phyloP scores from a whole-genome alignment of 2,329 filamentous ascomycete genomes.

The Exutisphaerella laricina region DNA sequence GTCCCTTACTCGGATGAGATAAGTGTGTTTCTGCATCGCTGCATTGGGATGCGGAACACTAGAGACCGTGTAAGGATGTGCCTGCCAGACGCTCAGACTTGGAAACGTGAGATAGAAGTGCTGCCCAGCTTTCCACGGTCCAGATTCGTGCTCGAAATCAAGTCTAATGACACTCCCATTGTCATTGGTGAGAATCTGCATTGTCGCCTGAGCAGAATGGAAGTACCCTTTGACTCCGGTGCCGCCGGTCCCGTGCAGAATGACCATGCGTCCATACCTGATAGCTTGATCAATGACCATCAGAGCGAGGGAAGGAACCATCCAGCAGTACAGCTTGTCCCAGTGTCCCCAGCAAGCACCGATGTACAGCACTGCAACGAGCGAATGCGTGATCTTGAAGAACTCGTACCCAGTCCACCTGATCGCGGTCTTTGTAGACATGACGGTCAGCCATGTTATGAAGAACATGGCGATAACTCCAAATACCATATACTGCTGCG shows the following conservation, averaged over 20 bases:
- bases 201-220: slow-evolving; percentile 46
- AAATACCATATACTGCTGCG: slow-evolving; percentile 65
- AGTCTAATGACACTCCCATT: slow-evolving; percentile 59
- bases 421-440: slow-evolving; percentile 57
- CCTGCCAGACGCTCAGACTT: slow-evolving; percentile 62
- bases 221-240: slow-evolving; percentile 46
- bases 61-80: slow-evolving; percentile 64
- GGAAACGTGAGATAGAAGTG: slow-evolving; percentile 68
- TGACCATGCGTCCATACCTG: slow-evolving; percentile 52
- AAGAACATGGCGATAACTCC: slow-evolving; percentile 64
- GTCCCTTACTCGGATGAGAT: slow-evolving; percentile 34
- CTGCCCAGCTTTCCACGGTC: slow-evolving; percentile 59
- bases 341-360: slow-evolving; percentile 73
- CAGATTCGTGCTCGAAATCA: slow-evolving; percentile 58
- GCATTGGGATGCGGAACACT: slow-evolving; percentile 42
- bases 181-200: slow-evolving; percentile 53
- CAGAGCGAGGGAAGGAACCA: slow-evolving; percentile 60
- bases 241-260: slow-evolving; percentile 47
- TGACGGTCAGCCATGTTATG: slow-evolving; percentile 54
- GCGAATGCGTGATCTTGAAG: slow-evolving; percentile 63
- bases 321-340: slow-evolving; percentile 61
- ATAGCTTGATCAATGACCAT: slow-evolving; percentile 60
- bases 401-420: slow-evolving; percentile 67
- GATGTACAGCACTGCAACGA: slow-evolving; percentile 67
- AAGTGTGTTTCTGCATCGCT: slow-evolving; percentile 26